These are phyloP conservation scores for Quillaja saponaria DNA, from an alignment of 306 rosid species.

Conservation along the genomic window DNA sequence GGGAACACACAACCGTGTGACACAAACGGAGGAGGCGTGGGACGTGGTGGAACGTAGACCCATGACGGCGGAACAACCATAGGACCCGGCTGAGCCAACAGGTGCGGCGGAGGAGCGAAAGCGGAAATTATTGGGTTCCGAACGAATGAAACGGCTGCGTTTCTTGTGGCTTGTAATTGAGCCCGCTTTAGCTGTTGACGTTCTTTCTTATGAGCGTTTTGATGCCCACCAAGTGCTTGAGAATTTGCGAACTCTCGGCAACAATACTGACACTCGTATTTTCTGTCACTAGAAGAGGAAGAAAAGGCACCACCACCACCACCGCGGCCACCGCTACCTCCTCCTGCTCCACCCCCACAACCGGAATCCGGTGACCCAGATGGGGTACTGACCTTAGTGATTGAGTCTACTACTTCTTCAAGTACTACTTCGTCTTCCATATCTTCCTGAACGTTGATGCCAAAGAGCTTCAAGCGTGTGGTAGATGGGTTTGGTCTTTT, in stretches of 20 bases:
- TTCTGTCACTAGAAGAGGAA: constrained; percentile 68
- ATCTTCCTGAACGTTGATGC: constrained; percentile 75
- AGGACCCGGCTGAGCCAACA: constrained; percentile 60
- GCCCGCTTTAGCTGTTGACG: constrained; percentile 89
- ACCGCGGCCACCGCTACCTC: background rate
- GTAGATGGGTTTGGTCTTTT: constrained; percentile 47
- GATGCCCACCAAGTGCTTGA: constrained; percentile 98
- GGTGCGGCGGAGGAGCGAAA: constrained; percentile 84
- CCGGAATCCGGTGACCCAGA: constrained; percentile 73
- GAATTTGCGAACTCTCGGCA: constrained; percentile 92
- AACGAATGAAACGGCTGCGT: constrained; percentile 81
- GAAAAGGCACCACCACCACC: constrained; percentile 26
- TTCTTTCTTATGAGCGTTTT: constrained; percentile 98
- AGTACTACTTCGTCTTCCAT: constrained; percentile 17
- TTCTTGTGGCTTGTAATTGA: constrained; percentile 76
- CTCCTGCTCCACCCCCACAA: background rate
- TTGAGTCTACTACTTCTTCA: constrained; percentile 52
- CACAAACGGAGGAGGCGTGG: constrained; percentile 70
- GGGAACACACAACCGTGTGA: constrained; percentile 83
- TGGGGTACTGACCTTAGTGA: constrained; percentile 49
- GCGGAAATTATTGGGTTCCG: constrained; percentile 90
- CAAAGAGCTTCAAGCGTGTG: constrained; percentile 76
- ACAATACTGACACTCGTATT: constrained; percentile 96
- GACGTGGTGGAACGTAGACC: constrained; percentile 72
- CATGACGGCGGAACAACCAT: constrained; percentile 67